These are phyloP conservation scores for Thymus mandschuricus DNA, from an alignment of 257 asterid genomes.

Conservation along the genomic window DNA sequence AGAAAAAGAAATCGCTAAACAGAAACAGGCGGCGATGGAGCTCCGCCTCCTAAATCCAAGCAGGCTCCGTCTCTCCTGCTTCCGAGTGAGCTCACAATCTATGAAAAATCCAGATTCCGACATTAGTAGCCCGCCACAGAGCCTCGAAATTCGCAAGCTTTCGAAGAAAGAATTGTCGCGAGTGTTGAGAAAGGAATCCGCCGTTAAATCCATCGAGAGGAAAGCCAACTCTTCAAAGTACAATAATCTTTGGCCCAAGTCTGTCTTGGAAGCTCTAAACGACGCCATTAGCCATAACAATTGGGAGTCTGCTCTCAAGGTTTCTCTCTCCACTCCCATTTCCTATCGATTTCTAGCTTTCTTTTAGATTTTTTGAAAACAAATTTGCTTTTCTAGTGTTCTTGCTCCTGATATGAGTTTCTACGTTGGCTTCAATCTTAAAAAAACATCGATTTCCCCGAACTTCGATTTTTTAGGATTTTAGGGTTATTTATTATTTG, in stretches of 20 bases:
- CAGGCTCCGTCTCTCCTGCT: constrained; percentile 32
- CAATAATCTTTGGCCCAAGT: constrained; percentile 78
- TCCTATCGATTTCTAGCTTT: constrained; percentile 1
- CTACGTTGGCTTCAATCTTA: neutral
- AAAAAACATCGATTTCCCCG: too few species aligned
- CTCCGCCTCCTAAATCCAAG: constrained; percentile 43
- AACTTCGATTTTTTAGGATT: neutral
- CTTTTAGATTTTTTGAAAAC: neutral
- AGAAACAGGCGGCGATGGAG: constrained; percentile 53
- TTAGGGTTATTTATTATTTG: neutral
- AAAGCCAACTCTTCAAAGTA: constrained; percentile 78
- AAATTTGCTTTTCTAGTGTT: too few species aligned
- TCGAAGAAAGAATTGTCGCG: constrained; percentile 69
- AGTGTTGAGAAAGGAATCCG: constrained; percentile 75
- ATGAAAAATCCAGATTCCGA: constrained; percentile 39
- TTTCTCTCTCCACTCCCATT: constrained; percentile 27
- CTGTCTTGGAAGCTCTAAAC: constrained; percentile 76
- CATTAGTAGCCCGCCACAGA: constrained; percentile 35
- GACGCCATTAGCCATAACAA: constrained; percentile 64
- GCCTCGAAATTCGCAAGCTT: constrained; percentile 46
- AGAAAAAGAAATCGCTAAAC: too few species aligned
- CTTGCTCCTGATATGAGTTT: neutral
- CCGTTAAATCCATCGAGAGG: constrained; percentile 62
- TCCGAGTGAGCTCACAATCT: constrained; percentile 39
- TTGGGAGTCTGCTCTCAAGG: constrained; percentile 96